phyloP scores from a whole-genome alignment of 371 early-diverging fungal species.

The Batkoa obscura region DNA sequence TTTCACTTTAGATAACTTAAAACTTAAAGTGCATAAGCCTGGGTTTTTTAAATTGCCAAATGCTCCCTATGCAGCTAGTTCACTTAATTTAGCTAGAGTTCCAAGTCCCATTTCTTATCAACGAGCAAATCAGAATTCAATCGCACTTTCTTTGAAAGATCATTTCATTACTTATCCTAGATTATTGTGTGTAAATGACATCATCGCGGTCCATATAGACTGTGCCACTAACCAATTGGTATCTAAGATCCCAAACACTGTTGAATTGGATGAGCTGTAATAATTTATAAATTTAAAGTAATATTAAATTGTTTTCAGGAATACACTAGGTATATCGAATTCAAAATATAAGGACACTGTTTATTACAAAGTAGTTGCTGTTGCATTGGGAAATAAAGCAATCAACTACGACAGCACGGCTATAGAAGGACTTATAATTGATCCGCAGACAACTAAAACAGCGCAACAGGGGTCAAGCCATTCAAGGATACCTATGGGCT shows the following conservation, averaged over 20 bases:
- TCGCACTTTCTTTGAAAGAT: conserved; percentile 26
- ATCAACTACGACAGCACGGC: conserved; percentile 11
- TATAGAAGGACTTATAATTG: conserved; percentile 16
- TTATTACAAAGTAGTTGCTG: too few species aligned
- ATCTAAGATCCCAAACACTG: conserved; percentile 12
- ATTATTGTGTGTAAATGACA: conserved; percentile 49
- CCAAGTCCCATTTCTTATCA: neutral
- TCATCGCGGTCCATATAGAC: conserved; percentile 46
- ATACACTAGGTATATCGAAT: neutral
- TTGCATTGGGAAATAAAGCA: too few species aligned
- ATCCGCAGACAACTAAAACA: conserved; percentile 35
- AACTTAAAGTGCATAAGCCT: neutral
- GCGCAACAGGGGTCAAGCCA: conserved; percentile 43
- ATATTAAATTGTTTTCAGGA: neutral
- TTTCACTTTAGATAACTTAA: too few species aligned
- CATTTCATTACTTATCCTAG: conserved; percentile 50
- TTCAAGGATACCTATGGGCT: conserved; percentile 25
- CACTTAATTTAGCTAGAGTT: neutral
- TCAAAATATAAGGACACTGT: too few species aligned
- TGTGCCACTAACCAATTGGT: conserved; percentile 18
- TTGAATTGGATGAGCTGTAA: conserved; percentile 14
- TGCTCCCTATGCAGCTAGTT: neutral
- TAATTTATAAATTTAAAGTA: neutral
- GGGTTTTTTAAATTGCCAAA: neutral
- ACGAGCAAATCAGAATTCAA: neutral